These are phyloP conservation scores for Cercophora newfieldiana DNA, from an alignment of 495 filamentous ascomycete genomes.

Conservation along the genomic window DNA sequence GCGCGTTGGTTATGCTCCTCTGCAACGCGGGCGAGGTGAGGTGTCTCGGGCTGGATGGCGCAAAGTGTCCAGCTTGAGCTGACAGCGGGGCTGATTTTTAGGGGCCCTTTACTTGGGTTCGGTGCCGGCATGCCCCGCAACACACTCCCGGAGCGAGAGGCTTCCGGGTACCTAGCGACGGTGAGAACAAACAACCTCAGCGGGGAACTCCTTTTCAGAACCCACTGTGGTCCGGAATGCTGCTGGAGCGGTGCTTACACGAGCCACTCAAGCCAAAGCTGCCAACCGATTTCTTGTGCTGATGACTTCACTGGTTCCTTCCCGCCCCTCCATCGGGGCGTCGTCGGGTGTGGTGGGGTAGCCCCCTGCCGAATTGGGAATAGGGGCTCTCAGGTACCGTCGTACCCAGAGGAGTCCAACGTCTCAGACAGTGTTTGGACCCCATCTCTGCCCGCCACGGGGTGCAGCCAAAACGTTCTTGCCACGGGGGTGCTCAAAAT, in stretches of 20 bases:
- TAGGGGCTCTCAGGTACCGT: neutral
- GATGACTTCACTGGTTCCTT: neutral
- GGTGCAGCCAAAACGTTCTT: constrained; percentile 2
- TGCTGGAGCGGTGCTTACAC: neutral
- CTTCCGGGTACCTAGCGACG: neutral
- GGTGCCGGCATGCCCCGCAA: neutral
- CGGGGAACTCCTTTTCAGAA: neutral
- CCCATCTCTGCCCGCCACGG: neutral
- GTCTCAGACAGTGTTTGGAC: constrained; percentile 10
- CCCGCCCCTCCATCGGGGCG: neutral
- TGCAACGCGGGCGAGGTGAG: too few relatives aligned
- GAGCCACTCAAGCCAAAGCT: neutral
- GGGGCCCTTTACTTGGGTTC: neutral
- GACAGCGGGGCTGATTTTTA: neutral
- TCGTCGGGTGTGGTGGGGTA: neutral
- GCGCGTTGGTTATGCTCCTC: neutral
- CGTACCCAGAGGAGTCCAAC: neutral
- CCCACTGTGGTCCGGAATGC: neutral
- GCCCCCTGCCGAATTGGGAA: neutral
- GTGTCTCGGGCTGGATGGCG: too few relatives aligned
- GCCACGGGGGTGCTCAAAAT: constrained; percentile 1
- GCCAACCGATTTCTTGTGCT: neutral
- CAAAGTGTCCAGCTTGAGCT: too few relatives aligned
- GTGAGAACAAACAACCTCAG: neutral
- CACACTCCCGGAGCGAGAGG: neutral